Evolutionary conservation across 768 basidiomycete genomes (phyloP).

Genomic region (Hygrocybe punicea): DNA sequence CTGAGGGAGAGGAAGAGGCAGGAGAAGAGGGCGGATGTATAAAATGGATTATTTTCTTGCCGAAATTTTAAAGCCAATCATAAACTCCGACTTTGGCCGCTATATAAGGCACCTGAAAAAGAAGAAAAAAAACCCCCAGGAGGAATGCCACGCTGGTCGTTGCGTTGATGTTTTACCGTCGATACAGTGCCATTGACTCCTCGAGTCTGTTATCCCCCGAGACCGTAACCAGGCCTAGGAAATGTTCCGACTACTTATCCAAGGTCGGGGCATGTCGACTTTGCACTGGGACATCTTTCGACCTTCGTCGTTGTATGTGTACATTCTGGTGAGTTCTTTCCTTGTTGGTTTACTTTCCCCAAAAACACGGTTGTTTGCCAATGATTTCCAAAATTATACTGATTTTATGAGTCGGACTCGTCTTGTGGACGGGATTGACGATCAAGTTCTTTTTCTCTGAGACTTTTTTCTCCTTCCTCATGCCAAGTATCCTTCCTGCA

Average conservation of each 20-base stretch:
- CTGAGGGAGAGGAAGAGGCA: too few species aligned
- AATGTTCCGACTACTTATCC: conserved; percentile 40
- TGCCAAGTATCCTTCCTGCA: too few species aligned
- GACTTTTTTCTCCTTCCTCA: too few species aligned
- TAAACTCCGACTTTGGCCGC: neutral
- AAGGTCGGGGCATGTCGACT: conserved; percentile 47
- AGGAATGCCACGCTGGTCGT: conserved; percentile 52
- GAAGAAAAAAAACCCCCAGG: conserved; percentile 19
- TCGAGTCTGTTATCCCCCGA: conserved; percentile 39
- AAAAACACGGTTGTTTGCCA: too few species aligned
- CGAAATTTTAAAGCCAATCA: too few species aligned
- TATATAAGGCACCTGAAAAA: neutral
- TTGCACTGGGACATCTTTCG: conserved; percentile 40
- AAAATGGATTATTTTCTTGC: too few species aligned
- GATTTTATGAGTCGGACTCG: conserved; percentile 52
- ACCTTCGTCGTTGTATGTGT: too few species aligned
- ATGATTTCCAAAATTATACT: conserved; percentile 41
- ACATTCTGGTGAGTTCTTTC: neutral
- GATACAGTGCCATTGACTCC: conserved; percentile 50
- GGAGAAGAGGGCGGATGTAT: too few species aligned
- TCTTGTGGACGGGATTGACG: conserved; percentile 35
- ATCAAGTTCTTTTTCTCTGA: conserved; percentile 23
- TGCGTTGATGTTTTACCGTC: conserved; percentile 37
- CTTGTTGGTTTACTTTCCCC: too few species aligned
- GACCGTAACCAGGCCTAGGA: conserved; percentile 46